Evolutionary conservation across 2,329 filamentous ascomycete genomes (phyloP).

Genomic region (Didymellaceae sp.): DNA sequence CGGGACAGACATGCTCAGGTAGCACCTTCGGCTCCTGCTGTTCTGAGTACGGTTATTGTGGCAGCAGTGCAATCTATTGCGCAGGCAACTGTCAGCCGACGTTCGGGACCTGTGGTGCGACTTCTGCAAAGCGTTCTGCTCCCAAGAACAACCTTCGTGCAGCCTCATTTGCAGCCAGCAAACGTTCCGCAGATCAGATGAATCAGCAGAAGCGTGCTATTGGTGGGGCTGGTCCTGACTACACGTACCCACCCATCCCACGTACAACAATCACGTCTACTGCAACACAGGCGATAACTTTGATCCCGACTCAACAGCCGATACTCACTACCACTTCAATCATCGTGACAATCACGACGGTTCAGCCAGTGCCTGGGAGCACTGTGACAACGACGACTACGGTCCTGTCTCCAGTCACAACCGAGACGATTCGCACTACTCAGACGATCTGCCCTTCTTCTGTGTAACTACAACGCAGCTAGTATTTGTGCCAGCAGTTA

Average conservation of each 20-base stretch:
- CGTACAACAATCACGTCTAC: slow-evolving; percentile 16
- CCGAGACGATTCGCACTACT: background rate
- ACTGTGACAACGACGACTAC: slow-evolving; percentile 8
- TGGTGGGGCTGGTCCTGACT: slow-evolving; percentile 23
- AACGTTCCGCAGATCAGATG: slow-evolving; percentile 3
- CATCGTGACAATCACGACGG: slow-evolving; percentile 7
- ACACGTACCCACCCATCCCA: slow-evolving; percentile 23
- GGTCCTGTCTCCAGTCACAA: background rate
- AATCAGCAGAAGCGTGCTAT: slow-evolving; percentile 12
- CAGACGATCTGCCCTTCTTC: background rate
- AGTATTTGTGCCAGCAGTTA: no score
- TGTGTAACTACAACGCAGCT: background rate
- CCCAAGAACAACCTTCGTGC: slow-evolving; percentile 20
- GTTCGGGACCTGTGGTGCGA: slow-evolving; percentile 49
- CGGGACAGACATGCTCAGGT: slow-evolving; percentile 15
- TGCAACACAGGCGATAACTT: slow-evolving; percentile 5
- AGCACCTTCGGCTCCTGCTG: slow-evolving; percentile 14
- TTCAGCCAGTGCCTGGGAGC: background rate
- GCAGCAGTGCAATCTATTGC: slow-evolving; percentile 2
- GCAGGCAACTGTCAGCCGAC: slow-evolving; percentile 18
- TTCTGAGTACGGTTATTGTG: slow-evolving; percentile 11
- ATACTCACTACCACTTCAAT: slow-evolving; percentile 2
- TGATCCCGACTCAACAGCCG: background rate
- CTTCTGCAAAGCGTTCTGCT: slow-evolving; percentile 29
- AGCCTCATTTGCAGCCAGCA: slow-evolving; percentile 13